Percentiles rank a stretch among this genome's conserved stretches.
Evolutionary conservation across 73 alveolate genomes (phyloP).

Genomic region (Blepharisma stoltei): DNA sequence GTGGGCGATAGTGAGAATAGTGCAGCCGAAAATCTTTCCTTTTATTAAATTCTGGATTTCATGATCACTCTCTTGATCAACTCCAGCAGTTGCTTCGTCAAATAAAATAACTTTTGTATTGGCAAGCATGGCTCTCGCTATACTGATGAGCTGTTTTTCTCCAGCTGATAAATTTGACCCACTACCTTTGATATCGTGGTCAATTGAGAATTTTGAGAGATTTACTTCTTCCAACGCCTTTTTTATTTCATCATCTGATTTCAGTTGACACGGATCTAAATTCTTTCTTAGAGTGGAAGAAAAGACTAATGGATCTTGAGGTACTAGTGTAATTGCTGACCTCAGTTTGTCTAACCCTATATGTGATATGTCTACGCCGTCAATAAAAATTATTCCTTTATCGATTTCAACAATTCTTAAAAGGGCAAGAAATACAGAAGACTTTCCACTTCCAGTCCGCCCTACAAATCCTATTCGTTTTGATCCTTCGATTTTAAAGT

Average conservation of each 20-base stretch:
- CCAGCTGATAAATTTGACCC: slow-evolving; percentile 47
- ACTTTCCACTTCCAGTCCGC: slow-evolving; percentile 84
- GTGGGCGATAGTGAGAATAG: slow-evolving; percentile 76
- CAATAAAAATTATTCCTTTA: slow-evolving; percentile 45
- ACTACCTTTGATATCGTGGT: neutral
- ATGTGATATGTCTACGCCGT: slow-evolving; percentile 41
- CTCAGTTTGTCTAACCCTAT: slow-evolving; percentile 48
- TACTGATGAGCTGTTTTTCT: slow-evolving; percentile 35
- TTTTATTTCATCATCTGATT: slow-evolving; percentile 49
- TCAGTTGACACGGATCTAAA: slow-evolving; percentile 55
- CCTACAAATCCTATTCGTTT: slow-evolving; percentile 82
- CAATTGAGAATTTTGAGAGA: slow-evolving; percentile 38
- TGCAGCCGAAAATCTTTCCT: slow-evolving; percentile 49
- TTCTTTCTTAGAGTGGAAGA: slow-evolving; percentile 56
- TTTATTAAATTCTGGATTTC: slow-evolving; percentile 59
- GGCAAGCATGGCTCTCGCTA: slow-evolving; percentile 31
- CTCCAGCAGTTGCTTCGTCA: slow-evolving; percentile 64
- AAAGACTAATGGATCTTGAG: slow-evolving; percentile 59
- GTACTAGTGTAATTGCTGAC: slow-evolving; percentile 41
- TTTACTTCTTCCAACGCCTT: slow-evolving; percentile 55
- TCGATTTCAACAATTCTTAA: slow-evolving; percentile 76
- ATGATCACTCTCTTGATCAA: slow-evolving; percentile 76
- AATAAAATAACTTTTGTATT: slow-evolving; percentile 35
- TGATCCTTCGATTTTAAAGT: slow-evolving; percentile 38
- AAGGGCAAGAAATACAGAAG: slow-evolving; percentile 68